Base-by-base conservation (phyloP, 257 asterid genomes). In the Cinchona pubescens region DNA sequence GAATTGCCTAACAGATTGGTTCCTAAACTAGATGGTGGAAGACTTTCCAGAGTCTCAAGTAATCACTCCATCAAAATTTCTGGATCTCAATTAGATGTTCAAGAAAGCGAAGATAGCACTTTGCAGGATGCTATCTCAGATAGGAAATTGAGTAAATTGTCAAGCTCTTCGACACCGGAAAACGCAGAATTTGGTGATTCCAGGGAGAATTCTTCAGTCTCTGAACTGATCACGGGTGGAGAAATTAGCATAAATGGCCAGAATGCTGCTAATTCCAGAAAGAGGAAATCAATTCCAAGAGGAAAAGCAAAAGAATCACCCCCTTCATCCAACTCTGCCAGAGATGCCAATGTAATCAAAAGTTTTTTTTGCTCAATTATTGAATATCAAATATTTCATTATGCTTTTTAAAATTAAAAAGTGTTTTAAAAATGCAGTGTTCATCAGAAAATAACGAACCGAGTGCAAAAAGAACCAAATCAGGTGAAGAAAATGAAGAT, bases 141-240 rank as follows among this genome's bases (percentile, higher is more conserved):
- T 13, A 77, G 67, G 82, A 87, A 86, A 74, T 78, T 78, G 74
- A 72, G 60, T 27, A 76, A 77, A 74, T 45, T 82, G 45, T 76
- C 81, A 7, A 55, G 80, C 27, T 72, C 85, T 61, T 80, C 86
- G 2, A 75, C 81, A 2, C 84, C 83, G 1, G 87, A 88, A 65
- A 90, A 85, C 35, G 25, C 76, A 5, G 92, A 86, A 67, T 60
- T 86, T 5, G 84, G 82, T 23, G 91, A 91, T 73, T 91, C 94
- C 10, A 79, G 86, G 82, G 96, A 93, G 85, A 87, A 86, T 81
- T 93, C 97, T 18, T 82, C 95, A 7, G 80, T 90, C 65, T 86
- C 96, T 37, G 94, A 89, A 49, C 97, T 86, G 85, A 86, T 89
- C 85, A 84, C 87, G 2, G 73, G 30, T 76, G 85, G 79, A 11